Base-by-base conservation (phyloP, 176 grass and related monocot genomes). In the Cenchrus americanus region DNA sequence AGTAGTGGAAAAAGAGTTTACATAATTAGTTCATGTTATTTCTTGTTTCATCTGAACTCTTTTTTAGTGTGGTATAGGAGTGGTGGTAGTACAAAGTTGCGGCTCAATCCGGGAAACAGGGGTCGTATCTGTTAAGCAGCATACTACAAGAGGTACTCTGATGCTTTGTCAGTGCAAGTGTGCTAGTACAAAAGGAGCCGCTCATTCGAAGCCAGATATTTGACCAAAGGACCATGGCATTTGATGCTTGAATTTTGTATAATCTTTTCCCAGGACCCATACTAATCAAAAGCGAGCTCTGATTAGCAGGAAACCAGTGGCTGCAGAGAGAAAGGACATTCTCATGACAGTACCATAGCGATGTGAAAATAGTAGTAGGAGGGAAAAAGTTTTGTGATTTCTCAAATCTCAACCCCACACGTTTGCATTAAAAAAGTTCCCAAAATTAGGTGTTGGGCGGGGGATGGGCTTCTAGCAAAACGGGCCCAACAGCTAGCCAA, bases 81-180 rank as follows among this genome's bases (percentile, higher is more conserved):
- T 7, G 23, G 5, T 3, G 17, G 54, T 9, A 21, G n/a, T 7
- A 27, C 62, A 75, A 30, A 17, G 27, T 7, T 4, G 43, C 19
- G 1, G 22, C 62, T 0, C n/a, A 3, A 3, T 61, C 83, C 71
- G 9, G 63, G 57, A 49, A 82, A 86, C 64, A 71, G 4, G 88
- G 78, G 46, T 63, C 77, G 46, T 62, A 80, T 69, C 60, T 57
- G 11, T 48, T 6, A 24, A 58, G 59, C 75, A 79, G 66, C 64
- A 44, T 48, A n/a, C 23, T 48, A n/a, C 23, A 48, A 30, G 23
- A 3, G 0, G 55, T 32, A 21, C 34, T 58, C 52, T 41, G n/a
- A 75, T 75, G 70, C 11, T 73, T 73, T 26, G 68, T 46, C 17
- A 13, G 41, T 66, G 49, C 47, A 69, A 18, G 52, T 47, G 22